phyloP scores from a whole-genome alignment of 768 basidiomycete genomes.

The Tremella fuciformis region DNA sequence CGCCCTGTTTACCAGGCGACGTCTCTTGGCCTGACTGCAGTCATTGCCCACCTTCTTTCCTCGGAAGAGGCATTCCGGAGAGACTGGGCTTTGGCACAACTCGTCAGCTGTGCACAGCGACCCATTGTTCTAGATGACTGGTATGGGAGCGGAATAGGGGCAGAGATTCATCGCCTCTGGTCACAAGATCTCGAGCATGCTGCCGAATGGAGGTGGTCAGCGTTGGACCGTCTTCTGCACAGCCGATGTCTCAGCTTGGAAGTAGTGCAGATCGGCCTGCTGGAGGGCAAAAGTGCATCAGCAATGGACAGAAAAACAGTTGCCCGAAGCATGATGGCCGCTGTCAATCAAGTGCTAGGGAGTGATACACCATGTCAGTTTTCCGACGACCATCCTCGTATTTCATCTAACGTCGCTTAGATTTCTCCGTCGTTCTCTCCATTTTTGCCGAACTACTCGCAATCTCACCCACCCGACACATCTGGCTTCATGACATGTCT shows the following conservation, averaged over 20 bases:
- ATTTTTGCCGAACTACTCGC: constrained; percentile 55
- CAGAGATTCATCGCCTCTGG: constrained; percentile 28
- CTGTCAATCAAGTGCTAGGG: constrained; percentile 27
- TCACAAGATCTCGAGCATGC: not conserved
- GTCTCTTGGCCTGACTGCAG: constrained; percentile 20
- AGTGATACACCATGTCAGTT: constrained; percentile 16
- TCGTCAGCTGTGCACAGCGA: constrained; percentile 23
- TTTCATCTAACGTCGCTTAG: constrained; percentile 6
- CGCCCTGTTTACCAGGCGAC: not conserved
- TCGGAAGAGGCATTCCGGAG: constrained; percentile 10
- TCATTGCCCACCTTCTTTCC: constrained; percentile 24
- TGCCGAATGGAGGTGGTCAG: constrained; percentile 18
- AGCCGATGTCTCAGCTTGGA: constrained; percentile 20
- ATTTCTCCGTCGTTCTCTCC: constrained; percentile 51
- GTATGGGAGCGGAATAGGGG: constrained; percentile 32
- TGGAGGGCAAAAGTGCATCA: constrained; percentile 11
- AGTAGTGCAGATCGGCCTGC: constrained; percentile 31
- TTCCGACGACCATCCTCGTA: not conserved
- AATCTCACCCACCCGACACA: constrained; percentile 59
- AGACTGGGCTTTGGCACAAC: constrained; percentile 29
- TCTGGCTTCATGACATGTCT: constrained; percentile 68
- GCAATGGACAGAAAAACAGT: not conserved
- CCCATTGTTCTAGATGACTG: constrained; percentile 37
- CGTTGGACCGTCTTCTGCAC: constrained; percentile 19
- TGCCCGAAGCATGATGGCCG: constrained; percentile 15